Evolutionary conservation across 2,329 filamentous ascomycete genomes (phyloP).

Genomic region (Penicillium olsonii): DNA sequence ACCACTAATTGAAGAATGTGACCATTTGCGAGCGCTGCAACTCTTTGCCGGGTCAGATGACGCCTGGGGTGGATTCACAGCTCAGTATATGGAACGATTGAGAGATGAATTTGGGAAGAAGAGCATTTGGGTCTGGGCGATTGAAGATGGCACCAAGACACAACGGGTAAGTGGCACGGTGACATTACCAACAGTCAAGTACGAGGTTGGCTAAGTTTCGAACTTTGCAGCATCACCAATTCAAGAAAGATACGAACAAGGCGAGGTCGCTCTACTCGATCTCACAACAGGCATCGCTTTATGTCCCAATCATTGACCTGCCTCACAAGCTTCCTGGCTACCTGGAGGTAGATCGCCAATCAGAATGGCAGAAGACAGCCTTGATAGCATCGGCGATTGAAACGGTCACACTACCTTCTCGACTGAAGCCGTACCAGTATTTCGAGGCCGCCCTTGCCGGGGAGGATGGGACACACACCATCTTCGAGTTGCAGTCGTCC

Average conservation of each 20-base stretch:
- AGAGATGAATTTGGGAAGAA: conserved; percentile 90
- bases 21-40: conserved; percentile 87
- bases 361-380: conserved; percentile 78
- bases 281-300: conserved; percentile 70
- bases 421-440: conserved; percentile 47
- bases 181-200: not conserved
- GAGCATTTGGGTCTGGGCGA: conserved; percentile 82
- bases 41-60: conserved; percentile 71
- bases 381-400: conserved; percentile 76
- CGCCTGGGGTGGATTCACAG: conserved; percentile 77
- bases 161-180: conserved; percentile 51
- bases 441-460: conserved; percentile 53
- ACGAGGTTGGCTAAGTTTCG: conserved; percentile 29
- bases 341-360: conserved; percentile 62
- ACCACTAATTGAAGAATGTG: conserved; percentile 87
- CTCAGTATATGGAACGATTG: conserved; percentile 72
- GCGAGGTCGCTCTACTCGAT: conserved; percentile 71
- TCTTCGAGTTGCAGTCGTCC: conserved; percentile 73
- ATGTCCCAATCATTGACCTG: conserved; percentile 72
- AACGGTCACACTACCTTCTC: conserved; percentile 73
- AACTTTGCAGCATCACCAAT: conserved; percentile 56
- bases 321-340: conserved; percentile 59
- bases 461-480: conserved; percentile 69
- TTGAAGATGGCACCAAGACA: conserved; percentile 64
- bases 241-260: conserved; percentile 69